Base-by-base conservation (phyloP, 352 stramenopile genomes). In the Halophytophthora batemanensis region DNA sequence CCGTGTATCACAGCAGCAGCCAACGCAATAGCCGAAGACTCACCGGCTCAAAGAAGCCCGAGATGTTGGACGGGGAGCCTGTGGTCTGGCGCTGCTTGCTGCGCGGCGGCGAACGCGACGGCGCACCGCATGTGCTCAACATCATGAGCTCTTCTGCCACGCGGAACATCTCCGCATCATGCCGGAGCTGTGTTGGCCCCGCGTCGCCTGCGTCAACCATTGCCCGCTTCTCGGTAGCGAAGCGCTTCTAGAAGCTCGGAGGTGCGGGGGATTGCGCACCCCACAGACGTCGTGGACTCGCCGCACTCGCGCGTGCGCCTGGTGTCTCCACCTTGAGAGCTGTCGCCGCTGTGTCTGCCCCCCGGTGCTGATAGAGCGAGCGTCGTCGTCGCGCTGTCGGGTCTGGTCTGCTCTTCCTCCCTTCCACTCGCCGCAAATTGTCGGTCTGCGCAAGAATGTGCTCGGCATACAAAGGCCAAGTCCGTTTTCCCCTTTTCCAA, bases 91-190 rank as follows among this genome's bases (percentile, higher is more conserved):
- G 29, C 0, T 39, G 48, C n/a, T 50, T 59, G 17, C 39, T 36
- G n/a, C 51, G 40, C 31, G 48, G 37, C 8, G 47, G 39, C 3
- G 47, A 59, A 28, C 47, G 31, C 17, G 33, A 18, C 14, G 53
- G 29, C 17, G 53, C 39, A 47, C 45, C 40, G 21, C 53, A 55
- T 38, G 47, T 68, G 56, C 79, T 90, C 18, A 90, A 65, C 62
- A 87, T 67, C 58, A 90, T 88, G 50, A 90, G 75, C 65, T 90
- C 79, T 44, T 87, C 66, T 1, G 79, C 79, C 40, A 90, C 79
- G 33, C 75, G 74, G 55, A 90, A 88, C 17, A 75, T 90, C 54
- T 90, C 79, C 15, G 68, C 74, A 45, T 90, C 76, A 50, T 85
- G 74, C 17, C 56, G 49, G 35, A 65, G 23, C 12, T 56, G 37